Percentiles rank a stretch among this genome's conserved stretches.
phyloP scores from a whole-genome alignment of 2,329 filamentous ascomycete species.

The Penicillium expansum region DNA sequence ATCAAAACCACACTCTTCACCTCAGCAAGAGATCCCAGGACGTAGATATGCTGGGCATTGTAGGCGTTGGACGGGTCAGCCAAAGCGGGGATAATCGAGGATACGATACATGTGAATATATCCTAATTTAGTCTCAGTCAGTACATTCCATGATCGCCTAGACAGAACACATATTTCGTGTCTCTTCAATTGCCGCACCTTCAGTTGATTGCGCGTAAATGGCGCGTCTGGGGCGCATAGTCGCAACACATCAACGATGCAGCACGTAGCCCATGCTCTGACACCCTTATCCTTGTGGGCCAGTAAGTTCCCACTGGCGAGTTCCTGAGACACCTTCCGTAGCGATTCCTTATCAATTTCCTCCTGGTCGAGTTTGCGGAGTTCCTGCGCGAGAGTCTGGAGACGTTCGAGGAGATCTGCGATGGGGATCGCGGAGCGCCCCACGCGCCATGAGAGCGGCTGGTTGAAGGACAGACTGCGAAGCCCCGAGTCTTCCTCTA shows the following conservation, averaged over 20 bases:
- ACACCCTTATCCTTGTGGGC: constrained; percentile 93
- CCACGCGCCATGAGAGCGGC: constrained; percentile 84
- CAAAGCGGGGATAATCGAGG: constrained; percentile 76
- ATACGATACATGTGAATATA: constrained; percentile 87
- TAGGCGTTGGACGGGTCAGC: constrained; percentile 85
- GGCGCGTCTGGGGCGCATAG: constrained; percentile 93
- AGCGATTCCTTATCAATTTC: constrained; percentile 80
- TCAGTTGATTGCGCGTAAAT: constrained; percentile 84
- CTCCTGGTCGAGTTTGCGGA: constrained; percentile 83
- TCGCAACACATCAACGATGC: constrained; percentile 87
- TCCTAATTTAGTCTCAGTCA: constrained; percentile 55
- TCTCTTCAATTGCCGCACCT: constrained; percentile 56
- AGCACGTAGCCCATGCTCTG: constrained; percentile 82
- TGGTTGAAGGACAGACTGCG: constrained; percentile 72
- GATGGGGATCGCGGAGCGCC: constrained; percentile 75
- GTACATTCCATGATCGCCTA: not conserved
- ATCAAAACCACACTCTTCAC: constrained; percentile 93
- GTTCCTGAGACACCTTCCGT: constrained; percentile 75
- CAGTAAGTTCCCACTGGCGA: constrained; percentile 77
- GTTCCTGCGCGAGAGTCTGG: constrained; percentile 75
- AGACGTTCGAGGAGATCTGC: constrained; percentile 78
- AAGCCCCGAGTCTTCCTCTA: constrained; percentile 39
- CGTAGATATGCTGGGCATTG: constrained; percentile 88
- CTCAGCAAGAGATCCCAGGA: constrained; percentile 81
- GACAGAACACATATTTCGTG: not conserved